phyloP scores from a whole-genome alignment of 495 filamentous ascomycete genomes.

The Penicillium longicatenatum region DNA sequence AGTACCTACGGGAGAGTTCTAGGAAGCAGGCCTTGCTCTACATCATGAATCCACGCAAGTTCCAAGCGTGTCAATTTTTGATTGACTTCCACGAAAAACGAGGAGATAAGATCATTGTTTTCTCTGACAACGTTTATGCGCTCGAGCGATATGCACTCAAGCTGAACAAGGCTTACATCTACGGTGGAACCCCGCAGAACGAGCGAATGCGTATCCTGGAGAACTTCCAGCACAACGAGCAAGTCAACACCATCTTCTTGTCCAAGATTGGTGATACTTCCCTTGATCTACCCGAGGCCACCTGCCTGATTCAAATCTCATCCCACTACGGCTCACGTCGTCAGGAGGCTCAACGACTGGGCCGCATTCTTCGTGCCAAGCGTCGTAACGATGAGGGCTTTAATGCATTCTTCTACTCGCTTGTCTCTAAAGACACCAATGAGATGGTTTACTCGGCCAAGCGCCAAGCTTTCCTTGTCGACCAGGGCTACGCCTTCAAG shows the following conservation, averaged over 20 bases:
- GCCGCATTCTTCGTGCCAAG: constrained; percentile 94
- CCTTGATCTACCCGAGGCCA: constrained; percentile 94
- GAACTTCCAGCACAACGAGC: constrained; percentile 94
- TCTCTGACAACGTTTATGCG: constrained; percentile 97
- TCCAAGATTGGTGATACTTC: constrained; percentile 99
- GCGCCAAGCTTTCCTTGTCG: constrained; percentile 95
- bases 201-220: constrained; percentile 90
- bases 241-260: constrained; percentile 94
- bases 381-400: constrained; percentile 97
- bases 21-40: constrained; percentile 76
- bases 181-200: constrained; percentile 80
- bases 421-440: constrained; percentile 94
- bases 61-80: constrained; percentile 93
- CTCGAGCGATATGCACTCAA: constrained; percentile 82
- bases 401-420: constrained; percentile 98
- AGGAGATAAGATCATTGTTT: constrained; percentile 98
- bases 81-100: constrained; percentile 97
- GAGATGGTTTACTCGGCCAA: constrained; percentile 99
- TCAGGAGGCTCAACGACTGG: constrained; percentile 94
- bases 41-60: constrained; percentile 97
- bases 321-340: constrained; percentile 97
- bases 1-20: constrained; percentile 77
- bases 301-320: constrained; percentile 96
- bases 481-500: constrained; percentile 99
- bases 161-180: constrained; percentile 89